Conservation (phyloP, 768 basidiomycete genomes). For the Lanmaoa rubissima region DNA sequence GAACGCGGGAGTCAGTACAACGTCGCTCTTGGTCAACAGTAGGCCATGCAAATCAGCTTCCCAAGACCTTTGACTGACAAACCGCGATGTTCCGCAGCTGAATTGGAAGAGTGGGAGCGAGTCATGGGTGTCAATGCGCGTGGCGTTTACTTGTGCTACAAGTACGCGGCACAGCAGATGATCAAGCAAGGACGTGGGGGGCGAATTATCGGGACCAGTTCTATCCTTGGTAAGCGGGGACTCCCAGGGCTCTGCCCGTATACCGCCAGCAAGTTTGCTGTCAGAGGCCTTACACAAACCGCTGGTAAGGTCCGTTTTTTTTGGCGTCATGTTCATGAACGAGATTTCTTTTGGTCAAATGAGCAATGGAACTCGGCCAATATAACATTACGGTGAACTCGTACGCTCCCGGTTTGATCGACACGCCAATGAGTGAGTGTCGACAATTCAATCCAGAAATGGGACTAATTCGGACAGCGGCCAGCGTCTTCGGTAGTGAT, state of each 20-base stretch:
- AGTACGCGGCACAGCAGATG: constrained; percentile 61
- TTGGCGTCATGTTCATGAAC: neutral
- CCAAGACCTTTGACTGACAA: neutral
- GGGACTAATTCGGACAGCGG: neutral
- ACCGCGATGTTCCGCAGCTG: neutral
- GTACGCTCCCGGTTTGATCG: constrained; percentile 36
- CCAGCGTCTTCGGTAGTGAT: neutral
- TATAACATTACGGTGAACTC: constrained; percentile 38
- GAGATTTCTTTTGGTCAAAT: neutral
- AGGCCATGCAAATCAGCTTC: neutral
- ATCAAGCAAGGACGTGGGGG: constrained; percentile 48
- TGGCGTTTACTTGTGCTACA: constrained; percentile 58
- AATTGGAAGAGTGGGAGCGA: constrained; percentile 1
- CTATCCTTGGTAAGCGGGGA: neutral
- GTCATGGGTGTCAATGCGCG: constrained; percentile 43
- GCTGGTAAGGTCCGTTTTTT: constrained; percentile 23
- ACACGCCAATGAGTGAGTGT: constrained; percentile 29
- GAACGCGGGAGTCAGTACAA: constrained; percentile 4
- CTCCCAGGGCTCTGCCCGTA: constrained; percentile 16
- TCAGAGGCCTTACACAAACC: constrained; percentile 39
- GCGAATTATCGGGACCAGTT: constrained; percentile 48
- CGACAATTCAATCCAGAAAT: neutral
- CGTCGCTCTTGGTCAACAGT: neutral
- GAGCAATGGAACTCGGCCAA: constrained; percentile 27
- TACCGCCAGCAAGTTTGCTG: constrained; percentile 37